Evolutionary conservation across 495 filamentous ascomycete species (phyloP).

Genomic region (Penicillium longicatenatum): DNA sequence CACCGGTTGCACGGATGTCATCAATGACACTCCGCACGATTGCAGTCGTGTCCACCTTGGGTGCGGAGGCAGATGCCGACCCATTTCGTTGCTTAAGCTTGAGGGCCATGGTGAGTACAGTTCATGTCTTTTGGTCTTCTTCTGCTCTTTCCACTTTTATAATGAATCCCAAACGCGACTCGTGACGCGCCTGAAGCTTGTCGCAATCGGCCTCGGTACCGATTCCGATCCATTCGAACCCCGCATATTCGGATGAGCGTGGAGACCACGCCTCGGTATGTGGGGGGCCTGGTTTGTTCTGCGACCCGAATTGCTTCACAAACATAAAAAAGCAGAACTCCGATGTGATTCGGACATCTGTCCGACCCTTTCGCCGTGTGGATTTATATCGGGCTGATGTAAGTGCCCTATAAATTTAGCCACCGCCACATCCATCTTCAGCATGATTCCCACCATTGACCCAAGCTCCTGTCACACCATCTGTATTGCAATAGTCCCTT

Average conservation of each 20-base stretch:
- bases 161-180: neutral
- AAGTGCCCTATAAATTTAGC: too few species aligned
- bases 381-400: too few species aligned
- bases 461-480: too few species aligned
- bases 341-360: neutral
- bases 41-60: slow-evolving; percentile 14
- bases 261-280: slow-evolving; percentile 20
- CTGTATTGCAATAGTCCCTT: too few species aligned
- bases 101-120: slow-evolving; percentile 13
- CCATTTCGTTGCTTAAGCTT: slow-evolving; percentile 19
- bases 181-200: slow-evolving; percentile 4
- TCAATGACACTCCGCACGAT: slow-evolving; percentile 53
- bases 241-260: slow-evolving; percentile 15
- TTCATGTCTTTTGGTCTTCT: too few species aligned
- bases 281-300: slow-evolving; percentile 7
- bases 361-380: neutral
- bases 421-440: too few species aligned
- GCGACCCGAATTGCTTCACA: slow-evolving; percentile 2
- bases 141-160: slow-evolving; percentile 2
- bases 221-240: slow-evolving; percentile 17
- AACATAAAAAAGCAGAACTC: neutral
- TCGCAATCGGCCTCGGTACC: slow-evolving; percentile 20
- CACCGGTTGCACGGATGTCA: slow-evolving; percentile 48
- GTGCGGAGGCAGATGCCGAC: slow-evolving; percentile 6
- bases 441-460: too few species aligned